Conservation (phyloP, 129 eudicot species). For the Pseudognaphalium luteoalbum region DNA sequence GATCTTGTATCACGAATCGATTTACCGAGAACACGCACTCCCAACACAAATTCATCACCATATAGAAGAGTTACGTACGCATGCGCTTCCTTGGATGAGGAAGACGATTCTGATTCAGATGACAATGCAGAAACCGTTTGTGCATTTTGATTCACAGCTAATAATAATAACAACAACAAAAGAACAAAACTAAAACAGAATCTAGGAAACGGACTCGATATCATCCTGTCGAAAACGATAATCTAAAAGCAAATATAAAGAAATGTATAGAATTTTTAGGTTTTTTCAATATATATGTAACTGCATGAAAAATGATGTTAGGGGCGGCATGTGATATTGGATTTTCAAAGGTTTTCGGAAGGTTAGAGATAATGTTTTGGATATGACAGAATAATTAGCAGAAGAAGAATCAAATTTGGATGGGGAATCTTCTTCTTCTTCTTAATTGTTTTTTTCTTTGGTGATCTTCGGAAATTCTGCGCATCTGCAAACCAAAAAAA, state of each 20-base stretch:
- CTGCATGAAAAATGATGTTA: conserved; percentile 13
- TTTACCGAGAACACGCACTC: conserved; percentile 90
- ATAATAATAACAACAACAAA: background rate
- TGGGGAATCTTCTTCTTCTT: too few relatives aligned
- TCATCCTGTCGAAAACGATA: conserved; percentile 15
- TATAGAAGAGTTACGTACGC: conserved; percentile 79
- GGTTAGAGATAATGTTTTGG: background rate
- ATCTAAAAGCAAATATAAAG: background rate
- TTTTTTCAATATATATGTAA: background rate
- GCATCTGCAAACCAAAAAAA: too few relatives aligned
- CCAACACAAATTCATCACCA: conserved; percentile 91
- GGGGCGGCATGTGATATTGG: conserved; percentile 2
- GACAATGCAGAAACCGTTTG: conserved; percentile 35
- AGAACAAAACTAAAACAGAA: conserved; percentile 17
- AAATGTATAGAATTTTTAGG: background rate
- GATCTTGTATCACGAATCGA: conserved; percentile 86
- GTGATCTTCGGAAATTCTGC: too few relatives aligned
- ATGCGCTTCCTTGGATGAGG: conserved; percentile 49
- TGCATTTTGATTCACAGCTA: conserved; percentile 26
- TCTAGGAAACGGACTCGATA: conserved; percentile 1
- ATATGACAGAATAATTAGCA: background rate
- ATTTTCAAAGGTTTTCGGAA: conserved; percentile 16
- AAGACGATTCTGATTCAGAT: background rate
- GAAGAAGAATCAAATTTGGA: too few relatives aligned
- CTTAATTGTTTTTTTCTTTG: too few relatives aligned